Evolutionary conservation across 345 rosid genomes (phyloP), one percentile per base, ranked within the genome.

Genomic region (Mangifera indica): DNA sequence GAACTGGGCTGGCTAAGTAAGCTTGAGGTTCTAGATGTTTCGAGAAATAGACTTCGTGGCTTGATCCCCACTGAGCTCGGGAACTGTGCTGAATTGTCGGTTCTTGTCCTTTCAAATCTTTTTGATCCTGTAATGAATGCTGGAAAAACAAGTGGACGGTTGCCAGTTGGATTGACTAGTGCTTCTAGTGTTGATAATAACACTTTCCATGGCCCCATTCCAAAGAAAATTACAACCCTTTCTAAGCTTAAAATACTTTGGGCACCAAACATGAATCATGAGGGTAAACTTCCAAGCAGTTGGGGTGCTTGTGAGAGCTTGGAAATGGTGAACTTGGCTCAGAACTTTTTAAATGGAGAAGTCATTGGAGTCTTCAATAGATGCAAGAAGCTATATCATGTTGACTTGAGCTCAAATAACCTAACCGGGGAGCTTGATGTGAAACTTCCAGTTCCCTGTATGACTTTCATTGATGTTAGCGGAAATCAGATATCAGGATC

Each of bases 271-370:
- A 72, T 69, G 7, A 32, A 56, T 52, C 76, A 71, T 12, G 55
- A 65, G 57, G 81, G 84, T 49, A 53, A 13, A 60, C 74, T 81
- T 59, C 74, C 79, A 0, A 63, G 63, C 53, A 24, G 56, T 37
- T 81, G 81, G 84, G 74, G 79, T 54, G 67, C 25, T 20, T 77
- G 81, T 64, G 46, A 71, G 37, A 77, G 60, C 53, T 71, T 81
- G 78, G 79, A 81, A 61, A 71, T 81, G 74, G 72, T 81, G 29
- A 81, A 77, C 66, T 68, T 81, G 14, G 84, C 79, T 67, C 79
- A 77, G 15, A 81, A 81, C 52, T 53, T 61, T 74, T 75, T 81
- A 14, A 26, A 15, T 17, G 81, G 81, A 44, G 63, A 44, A 40
- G 34, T 74, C n/a, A 54, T 62, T 58, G 79, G 79, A 52, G 61